Conservation (phyloP, 345 rosid species). For the Bruguiera sexangula region DNA sequence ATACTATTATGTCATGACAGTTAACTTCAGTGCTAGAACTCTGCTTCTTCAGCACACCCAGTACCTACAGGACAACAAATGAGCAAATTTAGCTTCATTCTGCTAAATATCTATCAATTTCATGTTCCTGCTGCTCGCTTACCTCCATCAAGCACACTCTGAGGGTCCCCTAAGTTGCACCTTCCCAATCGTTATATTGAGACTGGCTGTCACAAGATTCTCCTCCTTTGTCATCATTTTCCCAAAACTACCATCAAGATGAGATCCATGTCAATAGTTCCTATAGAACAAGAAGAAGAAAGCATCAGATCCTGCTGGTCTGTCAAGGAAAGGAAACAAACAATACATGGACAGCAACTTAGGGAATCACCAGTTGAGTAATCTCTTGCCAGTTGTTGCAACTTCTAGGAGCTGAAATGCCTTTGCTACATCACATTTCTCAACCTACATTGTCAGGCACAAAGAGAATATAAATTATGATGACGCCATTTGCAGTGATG, state of each 20-base stretch:
- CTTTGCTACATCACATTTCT: constrained; percentile 66
- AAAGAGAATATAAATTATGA: constrained; percentile 10
- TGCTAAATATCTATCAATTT: too few species aligned
- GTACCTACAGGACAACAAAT: too few species aligned
- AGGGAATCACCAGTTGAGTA: constrained; percentile 70
- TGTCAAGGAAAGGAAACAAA: background rate
- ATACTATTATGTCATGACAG: constrained; percentile 63
- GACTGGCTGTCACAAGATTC: too few species aligned
- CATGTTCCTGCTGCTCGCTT: too few species aligned
- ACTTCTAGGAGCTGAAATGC: constrained; percentile 88
- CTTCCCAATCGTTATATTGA: constrained; percentile 39
- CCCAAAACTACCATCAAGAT: constrained; percentile 91
- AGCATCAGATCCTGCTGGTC: constrained; percentile 5
- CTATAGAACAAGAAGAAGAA: constrained; percentile 27
- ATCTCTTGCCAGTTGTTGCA: constrained; percentile 95
- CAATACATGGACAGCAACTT: background rate
- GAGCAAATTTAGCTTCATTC: too few species aligned
- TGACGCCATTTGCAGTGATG: background rate
- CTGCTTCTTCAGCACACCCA: too few species aligned
- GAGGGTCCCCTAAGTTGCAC: constrained; percentile 3
- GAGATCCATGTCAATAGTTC: constrained; percentile 97
- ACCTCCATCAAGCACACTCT: too few species aligned
- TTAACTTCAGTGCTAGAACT: constrained; percentile 5
- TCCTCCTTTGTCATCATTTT: constrained; percentile 79
- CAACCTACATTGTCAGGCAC: constrained; percentile 48